A percentile compares a stretch with the other conserved stretches of the same genome.
Evolutionary conservation across 2,329 filamentous ascomycete genomes (phyloP).

Genomic region (Scedosporium apiospermum): DNA sequence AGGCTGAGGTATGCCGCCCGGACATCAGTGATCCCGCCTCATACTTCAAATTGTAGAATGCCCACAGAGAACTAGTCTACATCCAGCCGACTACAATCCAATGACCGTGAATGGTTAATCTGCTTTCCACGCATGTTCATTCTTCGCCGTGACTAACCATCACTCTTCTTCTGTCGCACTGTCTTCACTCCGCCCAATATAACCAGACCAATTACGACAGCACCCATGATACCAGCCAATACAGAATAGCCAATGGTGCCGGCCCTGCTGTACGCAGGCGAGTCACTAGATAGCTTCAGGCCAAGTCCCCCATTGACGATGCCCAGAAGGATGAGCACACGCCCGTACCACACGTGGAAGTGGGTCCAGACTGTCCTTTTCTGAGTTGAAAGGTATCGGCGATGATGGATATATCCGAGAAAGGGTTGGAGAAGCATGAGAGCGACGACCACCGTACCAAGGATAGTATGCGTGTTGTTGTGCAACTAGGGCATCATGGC

Average conservation of each 20-base stretch:
- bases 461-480: constrained; percentile 39
- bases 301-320: constrained; percentile 57
- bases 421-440: constrained; percentile 49
- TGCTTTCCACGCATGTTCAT: no score
- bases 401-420: constrained; percentile 49
- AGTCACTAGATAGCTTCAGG: constrained; percentile 35
- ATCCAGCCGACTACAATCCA: no score
- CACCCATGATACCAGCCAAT: constrained; percentile 1
- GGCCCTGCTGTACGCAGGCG: constrained; percentile 8
- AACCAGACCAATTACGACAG: not conserved
- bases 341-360: constrained; percentile 54
- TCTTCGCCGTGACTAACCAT: no score
- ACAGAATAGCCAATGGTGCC: constrained; percentile 2
- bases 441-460: constrained; percentile 45
- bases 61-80: no score
- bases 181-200: not conserved
- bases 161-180: not conserved
- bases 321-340: constrained; percentile 46
- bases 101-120: no score
- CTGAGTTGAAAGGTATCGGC: constrained; percentile 36
- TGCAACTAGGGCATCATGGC: constrained; percentile 34
- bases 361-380: constrained; percentile 41
- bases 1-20: no score
- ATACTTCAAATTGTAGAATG: no score
- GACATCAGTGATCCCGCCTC: no score